Base-by-base conservation (phyloP, 2,329 filamentous ascomycete species). In the Exophiala bonariae region DNA sequence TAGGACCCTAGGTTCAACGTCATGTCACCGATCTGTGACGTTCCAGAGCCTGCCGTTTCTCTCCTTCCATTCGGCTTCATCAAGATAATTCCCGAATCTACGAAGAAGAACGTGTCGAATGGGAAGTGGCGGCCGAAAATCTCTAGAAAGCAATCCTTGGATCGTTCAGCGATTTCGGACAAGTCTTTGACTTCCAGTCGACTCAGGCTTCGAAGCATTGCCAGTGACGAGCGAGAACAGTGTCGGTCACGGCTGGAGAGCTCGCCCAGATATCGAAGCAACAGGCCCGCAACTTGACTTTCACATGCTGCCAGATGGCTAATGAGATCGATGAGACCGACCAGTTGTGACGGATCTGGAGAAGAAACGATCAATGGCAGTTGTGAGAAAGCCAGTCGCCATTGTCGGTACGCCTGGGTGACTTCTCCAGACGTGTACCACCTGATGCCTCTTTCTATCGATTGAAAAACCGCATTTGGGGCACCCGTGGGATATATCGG, bases 371-470 rank as follows among this genome's bases (percentile, higher is more conserved):
- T 26, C 19, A 13, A 19, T 4, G 18, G 35, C 10, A 46, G 35
- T 11, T 38, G 23, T 6, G 13, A 19, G 23, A 31, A 31, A 3
- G 35, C 43, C 11, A 11, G 9, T 14, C 43, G 43, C 43, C 43
- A 46, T 28, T 46, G 43, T 7, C 43, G 43, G 11, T 46, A 46
- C 3, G 43, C 35, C 30, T 46, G 43, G 23, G 43, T 37, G 18
- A 28, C 16, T 11, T 46, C 17, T 30, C 20, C 43, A 22, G 16
- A 23, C 6, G n/a, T 40, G 26, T 46, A 46, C 34, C 34, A 30
- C 11, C 11, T 18, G 18, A 46, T 20, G 17, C 43, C 43, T 13
- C 34, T 39, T 9, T 46, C 43, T 13, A 46, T 26, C 10, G 35
- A 32, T 10, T 31, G 32, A 34, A 37, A 39, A 18, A 45, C 37